Evolutionary conservation across 129 eudicot species (phyloP).

Genomic region (Silybum marianum): DNA sequence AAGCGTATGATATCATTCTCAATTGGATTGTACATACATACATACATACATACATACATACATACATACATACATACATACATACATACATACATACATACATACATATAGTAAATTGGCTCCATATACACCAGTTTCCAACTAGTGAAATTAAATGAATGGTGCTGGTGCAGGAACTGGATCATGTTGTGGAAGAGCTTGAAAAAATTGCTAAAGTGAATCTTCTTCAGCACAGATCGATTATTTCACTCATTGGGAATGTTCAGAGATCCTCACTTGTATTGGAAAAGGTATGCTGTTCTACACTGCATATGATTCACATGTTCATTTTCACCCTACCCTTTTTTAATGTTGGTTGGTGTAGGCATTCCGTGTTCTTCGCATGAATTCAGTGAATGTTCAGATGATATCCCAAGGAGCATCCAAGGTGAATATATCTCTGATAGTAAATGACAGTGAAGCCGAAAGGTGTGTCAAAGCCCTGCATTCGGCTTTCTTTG

Average conservation of each 20-base stretch:
- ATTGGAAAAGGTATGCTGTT: constrained; percentile 63
- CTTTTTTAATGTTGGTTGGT: constrained; percentile 19
- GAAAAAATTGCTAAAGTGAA: constrained; percentile 88
- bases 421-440: constrained; percentile 89
- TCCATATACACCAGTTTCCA: background rate
- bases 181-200: constrained; percentile 86
- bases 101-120: background rate
- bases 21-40: too few relatives aligned
- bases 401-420: constrained; percentile 99
- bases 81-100: too few relatives aligned
- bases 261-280: constrained; percentile 90
- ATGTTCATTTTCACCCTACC: background rate
- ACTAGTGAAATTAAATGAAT: background rate
- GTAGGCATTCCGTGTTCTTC: constrained; percentile 90
- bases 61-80: too few relatives aligned
- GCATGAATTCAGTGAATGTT: constrained; percentile 69
- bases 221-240: constrained; percentile 78
- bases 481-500: constrained; percentile 83
- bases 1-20: constrained; percentile 55
- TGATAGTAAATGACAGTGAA: constrained; percentile 88
- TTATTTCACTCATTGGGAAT: constrained; percentile 91
- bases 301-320: background rate
- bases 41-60: too few relatives aligned
- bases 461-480: constrained; percentile 86
- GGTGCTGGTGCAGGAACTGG: constrained; percentile 63